These are phyloP conservation scores for Biancaea sappan DNA, from an alignment of 306 rosid species.

Conservation along the genomic window DNA sequence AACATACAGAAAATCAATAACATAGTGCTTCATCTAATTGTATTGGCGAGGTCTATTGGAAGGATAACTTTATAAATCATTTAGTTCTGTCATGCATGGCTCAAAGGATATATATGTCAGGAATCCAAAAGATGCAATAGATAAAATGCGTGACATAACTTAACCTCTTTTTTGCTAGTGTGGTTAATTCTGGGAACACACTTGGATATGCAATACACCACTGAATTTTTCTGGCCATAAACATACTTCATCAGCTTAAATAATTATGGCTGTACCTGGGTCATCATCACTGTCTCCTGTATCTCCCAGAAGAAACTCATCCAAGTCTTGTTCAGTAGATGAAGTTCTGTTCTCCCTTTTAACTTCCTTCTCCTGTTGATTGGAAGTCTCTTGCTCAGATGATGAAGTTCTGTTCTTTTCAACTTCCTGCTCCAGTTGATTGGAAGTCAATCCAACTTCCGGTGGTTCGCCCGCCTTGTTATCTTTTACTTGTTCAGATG, in stretches of 20 bases:
- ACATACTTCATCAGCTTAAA: constrained; percentile 13
- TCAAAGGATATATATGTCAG: background rate
- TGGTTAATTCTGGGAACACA: background rate
- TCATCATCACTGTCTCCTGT: constrained; percentile 59
- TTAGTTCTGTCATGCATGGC: background rate
- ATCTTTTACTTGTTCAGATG: constrained; percentile 46
- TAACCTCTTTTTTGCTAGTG: background rate
- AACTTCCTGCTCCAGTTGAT: constrained; percentile 44
- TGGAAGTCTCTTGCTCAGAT: constrained; percentile 56
- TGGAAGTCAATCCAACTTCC: constrained; percentile 42
- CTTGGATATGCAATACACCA: background rate
- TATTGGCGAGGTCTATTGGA: constrained; percentile 4
- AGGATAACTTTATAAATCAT: background rate
- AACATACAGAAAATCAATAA: constrained; percentile 24
- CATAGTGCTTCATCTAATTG: constrained; percentile 7
- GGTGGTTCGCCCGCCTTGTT: constrained; percentile 41
- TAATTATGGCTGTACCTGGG: constrained; percentile 46
- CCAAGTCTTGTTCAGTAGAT: constrained; percentile 64
- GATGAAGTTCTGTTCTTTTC: constrained; percentile 40
- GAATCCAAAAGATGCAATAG: constrained; percentile 22
- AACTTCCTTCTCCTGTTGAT: constrained; percentile 44
- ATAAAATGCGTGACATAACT: constrained; percentile 15
- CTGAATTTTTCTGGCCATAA: background rate
- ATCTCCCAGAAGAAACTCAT: constrained; percentile 72
- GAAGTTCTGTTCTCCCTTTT: constrained; percentile 41